phyloP scores from a whole-genome alignment of 2,329 filamentous ascomycete genomes.

The Penicillium carneum region DNA sequence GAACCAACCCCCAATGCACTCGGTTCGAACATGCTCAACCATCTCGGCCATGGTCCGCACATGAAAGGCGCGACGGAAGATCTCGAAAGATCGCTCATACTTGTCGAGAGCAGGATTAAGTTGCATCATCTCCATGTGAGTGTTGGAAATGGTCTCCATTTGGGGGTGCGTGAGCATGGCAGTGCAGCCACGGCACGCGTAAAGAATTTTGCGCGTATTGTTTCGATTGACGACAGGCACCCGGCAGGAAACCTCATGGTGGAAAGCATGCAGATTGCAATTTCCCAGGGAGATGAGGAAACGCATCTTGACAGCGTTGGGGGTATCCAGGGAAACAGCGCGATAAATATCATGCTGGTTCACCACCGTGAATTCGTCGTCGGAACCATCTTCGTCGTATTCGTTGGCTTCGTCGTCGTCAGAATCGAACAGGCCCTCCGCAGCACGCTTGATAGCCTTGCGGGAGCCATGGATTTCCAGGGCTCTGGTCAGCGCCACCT shows the following conservation, averaged over 20 bases:
- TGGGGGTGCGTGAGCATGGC: background rate
- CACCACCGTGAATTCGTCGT: background rate
- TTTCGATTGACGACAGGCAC: background rate
- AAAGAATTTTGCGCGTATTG: background rate
- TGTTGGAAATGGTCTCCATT: background rate
- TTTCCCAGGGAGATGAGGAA: background rate
- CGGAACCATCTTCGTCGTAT: no score
- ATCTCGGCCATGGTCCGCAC: background rate
- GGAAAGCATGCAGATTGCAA: background rate
- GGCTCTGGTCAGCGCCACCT: background rate
- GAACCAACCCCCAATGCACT: background rate
- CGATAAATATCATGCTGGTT: background rate
- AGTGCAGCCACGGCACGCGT: slow-evolving; percentile 3
- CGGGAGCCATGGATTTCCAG: background rate
- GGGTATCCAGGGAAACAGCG: background rate
- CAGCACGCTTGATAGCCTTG: background rate
- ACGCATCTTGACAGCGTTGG: no score
- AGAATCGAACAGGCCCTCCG: background rate
- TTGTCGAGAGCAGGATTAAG: background rate
- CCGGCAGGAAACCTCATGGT: background rate
- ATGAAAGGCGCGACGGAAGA: background rate
- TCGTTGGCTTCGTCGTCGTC: background rate
- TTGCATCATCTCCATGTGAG: background rate
- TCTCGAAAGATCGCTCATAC: background rate
- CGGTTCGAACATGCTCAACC: background rate